These are phyloP conservation scores for Aegilops bicornis DNA, from an alignment of 176 grass and related monocot species.

Conservation along the genomic window DNA sequence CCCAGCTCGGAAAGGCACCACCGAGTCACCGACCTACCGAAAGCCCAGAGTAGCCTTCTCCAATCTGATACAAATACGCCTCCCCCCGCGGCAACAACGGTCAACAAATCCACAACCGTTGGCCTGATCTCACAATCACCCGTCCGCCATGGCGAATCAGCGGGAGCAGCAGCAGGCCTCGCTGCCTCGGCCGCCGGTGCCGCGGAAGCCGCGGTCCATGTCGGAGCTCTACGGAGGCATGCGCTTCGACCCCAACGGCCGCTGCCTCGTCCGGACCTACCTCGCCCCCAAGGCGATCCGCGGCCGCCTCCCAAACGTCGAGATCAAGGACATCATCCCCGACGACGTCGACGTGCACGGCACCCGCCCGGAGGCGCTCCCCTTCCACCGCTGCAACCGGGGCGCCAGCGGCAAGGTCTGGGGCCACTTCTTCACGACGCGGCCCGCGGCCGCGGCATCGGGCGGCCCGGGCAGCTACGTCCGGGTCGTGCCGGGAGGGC, in stretches of 20 bases:
- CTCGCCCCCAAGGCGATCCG: not conserved
- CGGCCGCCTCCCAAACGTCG: not conserved
- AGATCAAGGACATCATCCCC: not conserved
- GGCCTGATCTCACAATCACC: not conserved
- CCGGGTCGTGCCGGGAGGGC: not conserved
- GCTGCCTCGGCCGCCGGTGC: not conserved
- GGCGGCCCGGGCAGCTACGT: not conserved
- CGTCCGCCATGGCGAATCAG: constrained; percentile 14
- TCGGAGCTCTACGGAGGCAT: not conserved
- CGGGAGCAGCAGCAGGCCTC: not conserved
- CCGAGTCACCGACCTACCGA: not conserved
- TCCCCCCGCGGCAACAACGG: not conserved
- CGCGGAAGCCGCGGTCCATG: not conserved
- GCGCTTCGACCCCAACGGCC: not conserved
- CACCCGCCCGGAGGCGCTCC: not conserved
- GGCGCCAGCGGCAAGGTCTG: not conserved
- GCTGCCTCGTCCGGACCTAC: not conserved
- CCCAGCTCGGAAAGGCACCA: not conserved
- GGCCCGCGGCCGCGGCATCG: not conserved
- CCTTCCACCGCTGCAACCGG: not conserved
- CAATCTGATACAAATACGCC: not conserved
- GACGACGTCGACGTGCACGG: constrained; percentile 20
- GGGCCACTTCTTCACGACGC: constrained; percentile 21
- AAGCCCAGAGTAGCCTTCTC: not conserved
- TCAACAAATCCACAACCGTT: not conserved